Conservation (phyloP, 202 grass and related monocot species). For the Panicum hallii region DNA sequence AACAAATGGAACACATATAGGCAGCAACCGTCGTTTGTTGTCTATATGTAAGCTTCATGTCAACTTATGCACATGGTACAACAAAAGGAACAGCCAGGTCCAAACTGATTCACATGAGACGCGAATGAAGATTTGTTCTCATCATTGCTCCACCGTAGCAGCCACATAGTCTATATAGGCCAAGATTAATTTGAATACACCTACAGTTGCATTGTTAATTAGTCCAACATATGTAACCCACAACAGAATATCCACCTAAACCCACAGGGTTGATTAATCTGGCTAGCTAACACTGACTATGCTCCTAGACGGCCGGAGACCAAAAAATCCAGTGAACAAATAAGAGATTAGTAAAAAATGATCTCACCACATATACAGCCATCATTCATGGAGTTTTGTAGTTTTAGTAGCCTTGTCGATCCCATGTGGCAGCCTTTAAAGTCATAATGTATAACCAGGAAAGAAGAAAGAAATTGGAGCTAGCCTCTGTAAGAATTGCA, state of each 20-base stretch:
- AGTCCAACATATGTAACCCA: not conserved
- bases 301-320: not conserved
- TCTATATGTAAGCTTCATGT: not conserved
- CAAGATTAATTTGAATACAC: conserved; percentile 1
- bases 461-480: not conserved
- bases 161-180: not conserved
- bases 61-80: conserved; percentile 37
- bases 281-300: not conserved
- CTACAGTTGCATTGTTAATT: conserved; percentile 20
- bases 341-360: not conserved
- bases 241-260: not conserved
- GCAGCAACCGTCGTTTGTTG: not conserved
- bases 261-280: conserved; percentile 9
- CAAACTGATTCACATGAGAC: not conserved
- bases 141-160: conserved; percentile 16
- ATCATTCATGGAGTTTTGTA: not conserved
- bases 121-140: conserved; percentile 7
- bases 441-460: conserved; percentile 7
- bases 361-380: not conserved
- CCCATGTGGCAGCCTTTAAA: not conserved
- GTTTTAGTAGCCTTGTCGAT: not conserved
- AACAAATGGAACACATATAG: not conserved
- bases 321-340: not conserved
- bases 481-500: not conserved
- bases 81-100: not conserved